A percentile compares a stretch with the other conserved stretches of the same genome.
phyloP scores from a whole-genome alignment of 2,329 filamentous ascomycete species.

The Neophaeococcomyces mojaviensis region DNA sequence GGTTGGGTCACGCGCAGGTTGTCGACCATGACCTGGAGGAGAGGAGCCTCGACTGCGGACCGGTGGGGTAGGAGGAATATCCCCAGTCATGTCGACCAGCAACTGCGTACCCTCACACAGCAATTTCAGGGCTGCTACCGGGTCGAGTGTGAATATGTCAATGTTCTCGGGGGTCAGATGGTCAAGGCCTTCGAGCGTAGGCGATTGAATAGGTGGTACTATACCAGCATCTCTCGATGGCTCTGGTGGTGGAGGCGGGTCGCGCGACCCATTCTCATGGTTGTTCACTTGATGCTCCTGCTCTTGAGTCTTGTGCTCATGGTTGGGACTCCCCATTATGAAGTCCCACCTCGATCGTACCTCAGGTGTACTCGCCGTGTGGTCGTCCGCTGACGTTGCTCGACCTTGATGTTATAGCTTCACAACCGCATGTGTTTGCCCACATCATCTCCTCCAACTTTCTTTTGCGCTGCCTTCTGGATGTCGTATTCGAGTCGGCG shows the following conservation, averaged over 20 bases:
- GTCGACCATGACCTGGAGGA: conserved; percentile 7
- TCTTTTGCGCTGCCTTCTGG: no score
- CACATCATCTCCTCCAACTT: neutral
- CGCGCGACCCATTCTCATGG: conserved; percentile 3
- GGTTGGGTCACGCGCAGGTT: conserved; percentile 12
- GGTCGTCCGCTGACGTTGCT: neutral
- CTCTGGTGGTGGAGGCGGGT: conserved; percentile 20
- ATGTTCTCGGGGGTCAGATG: conserved; percentile 32
- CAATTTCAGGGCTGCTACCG: conserved; percentile 68
- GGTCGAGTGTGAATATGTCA: conserved; percentile 65
- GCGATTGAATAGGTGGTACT: conserved; percentile 23
- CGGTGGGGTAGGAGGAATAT: conserved; percentile 71
- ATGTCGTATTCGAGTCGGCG: no score
- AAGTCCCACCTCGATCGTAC: neutral
- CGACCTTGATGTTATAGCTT: neutral
- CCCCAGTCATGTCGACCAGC: conserved; percentile 41
- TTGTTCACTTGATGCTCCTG: neutral
- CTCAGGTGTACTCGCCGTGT: neutral
- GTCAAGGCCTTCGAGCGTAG: conserved; percentile 30
- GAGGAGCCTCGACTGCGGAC: conserved; percentile 17
- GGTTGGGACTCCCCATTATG: conserved; percentile 8
- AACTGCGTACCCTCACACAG: conserved; percentile 63
- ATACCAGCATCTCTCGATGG: conserved; percentile 23
- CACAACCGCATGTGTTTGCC: neutral
- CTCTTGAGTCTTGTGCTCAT: conserved; percentile 1